Conservation (phyloP, 2,329 filamentous ascomycete genomes). For the Sarocladium kiliense region DNA sequence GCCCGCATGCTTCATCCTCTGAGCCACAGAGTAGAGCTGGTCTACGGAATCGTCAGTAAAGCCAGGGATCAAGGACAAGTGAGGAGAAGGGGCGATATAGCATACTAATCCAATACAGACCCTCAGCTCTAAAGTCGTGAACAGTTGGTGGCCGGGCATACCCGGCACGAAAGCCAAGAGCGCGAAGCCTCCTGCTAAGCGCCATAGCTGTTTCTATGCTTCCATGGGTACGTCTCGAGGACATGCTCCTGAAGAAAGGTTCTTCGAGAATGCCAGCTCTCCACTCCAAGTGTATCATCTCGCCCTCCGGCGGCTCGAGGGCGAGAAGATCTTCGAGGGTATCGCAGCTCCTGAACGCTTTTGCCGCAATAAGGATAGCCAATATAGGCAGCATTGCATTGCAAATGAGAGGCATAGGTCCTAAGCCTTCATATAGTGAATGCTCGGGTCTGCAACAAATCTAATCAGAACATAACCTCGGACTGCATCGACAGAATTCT, state of each 20-base stretch:
- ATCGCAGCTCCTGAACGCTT: not conserved
- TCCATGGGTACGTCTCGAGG: not conserved
- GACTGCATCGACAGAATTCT: not conserved
- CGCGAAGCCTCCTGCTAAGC: not conserved
- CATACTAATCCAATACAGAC: constrained; percentile 2
- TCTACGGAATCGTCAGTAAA: not conserved
- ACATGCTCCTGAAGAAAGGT: not conserved
- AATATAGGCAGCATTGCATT: not conserved
- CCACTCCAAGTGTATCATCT: not conserved
- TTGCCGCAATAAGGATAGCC: not conserved
- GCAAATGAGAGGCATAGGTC: not conserved
- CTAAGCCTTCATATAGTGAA: not conserved
- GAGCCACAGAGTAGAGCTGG: not conserved
- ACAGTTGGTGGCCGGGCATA: not conserved
- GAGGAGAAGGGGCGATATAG: not conserved
- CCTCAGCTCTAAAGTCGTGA: not conserved
- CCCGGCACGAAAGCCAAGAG: not conserved
- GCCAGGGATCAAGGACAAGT: not conserved
- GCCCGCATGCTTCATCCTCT: not conserved
- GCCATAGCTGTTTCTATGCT: not conserved
- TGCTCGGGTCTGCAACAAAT: not conserved
- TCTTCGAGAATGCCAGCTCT: not conserved
- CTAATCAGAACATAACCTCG: not conserved
- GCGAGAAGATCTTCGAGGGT: not conserved
- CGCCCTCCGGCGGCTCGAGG: not conserved